phyloP scores from a whole-genome alignment of 1,284 basidiomycete genomes.

The Singerocomus rubriflavus region DNA sequence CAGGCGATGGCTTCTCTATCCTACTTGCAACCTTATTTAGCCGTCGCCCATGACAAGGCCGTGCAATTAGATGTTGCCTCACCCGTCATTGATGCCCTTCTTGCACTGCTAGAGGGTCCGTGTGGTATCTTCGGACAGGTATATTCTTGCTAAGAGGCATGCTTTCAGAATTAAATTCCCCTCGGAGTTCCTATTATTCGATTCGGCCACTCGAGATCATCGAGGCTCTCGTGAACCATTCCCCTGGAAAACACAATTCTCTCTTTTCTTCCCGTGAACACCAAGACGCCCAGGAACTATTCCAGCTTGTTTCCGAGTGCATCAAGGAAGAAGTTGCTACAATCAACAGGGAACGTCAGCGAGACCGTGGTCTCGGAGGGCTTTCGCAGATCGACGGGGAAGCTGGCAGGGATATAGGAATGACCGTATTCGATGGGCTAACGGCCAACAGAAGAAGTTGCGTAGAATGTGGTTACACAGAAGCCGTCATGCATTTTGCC shows the following conservation, averaged over 20 bases:
- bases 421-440: slow-evolving; percentile 76
- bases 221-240: slow-evolving; percentile 58
- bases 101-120: slow-evolving; percentile 63
- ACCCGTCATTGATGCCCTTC: slow-evolving; percentile 78
- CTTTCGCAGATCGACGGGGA: slow-evolving; percentile 36
- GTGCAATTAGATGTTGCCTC: slow-evolving; percentile 75
- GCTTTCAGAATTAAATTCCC: slow-evolving; percentile 66
- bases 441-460: slow-evolving; percentile 83
- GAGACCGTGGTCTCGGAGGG: slow-evolving; percentile 66
- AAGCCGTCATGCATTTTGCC: slow-evolving; percentile 84
- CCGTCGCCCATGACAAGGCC: slow-evolving; percentile 68
- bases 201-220: slow-evolving; percentile 74
- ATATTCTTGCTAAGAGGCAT: slow-evolving; percentile 13
- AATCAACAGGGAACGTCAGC: slow-evolving; percentile 60
- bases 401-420: slow-evolving; percentile 44
- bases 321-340: slow-evolving; percentile 75
- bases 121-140: slow-evolving; percentile 6
- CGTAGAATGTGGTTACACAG: slow-evolving; percentile 79
- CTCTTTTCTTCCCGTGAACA: slow-evolving; percentile 85
- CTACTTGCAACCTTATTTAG: slow-evolving; percentile 74
- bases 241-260: slow-evolving; percentile 53
- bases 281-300: slow-evolving; percentile 95
- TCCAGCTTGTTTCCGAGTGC: slow-evolving; percentile 84
- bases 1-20: slow-evolving; percentile 82
- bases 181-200: slow-evolving; percentile 53